Conservation (phyloP, 306 rosid species). For the Quercus aquifolioides region DNA sequence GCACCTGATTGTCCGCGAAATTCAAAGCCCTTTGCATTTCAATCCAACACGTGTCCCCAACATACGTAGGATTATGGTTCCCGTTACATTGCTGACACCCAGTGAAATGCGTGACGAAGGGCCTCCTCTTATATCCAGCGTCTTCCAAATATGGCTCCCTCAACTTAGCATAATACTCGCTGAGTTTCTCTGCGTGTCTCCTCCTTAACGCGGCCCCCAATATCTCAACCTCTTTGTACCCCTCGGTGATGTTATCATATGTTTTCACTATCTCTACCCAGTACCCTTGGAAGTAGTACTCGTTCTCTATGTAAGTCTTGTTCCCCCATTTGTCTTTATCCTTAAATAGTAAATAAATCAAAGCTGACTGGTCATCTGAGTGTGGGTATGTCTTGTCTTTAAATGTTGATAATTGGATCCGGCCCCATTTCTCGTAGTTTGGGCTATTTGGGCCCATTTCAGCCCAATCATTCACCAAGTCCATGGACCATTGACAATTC, state of each 20-base stretch:
- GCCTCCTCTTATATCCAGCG: conserved; percentile 26
- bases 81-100: conserved; percentile 60
- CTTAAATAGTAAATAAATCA: conserved; percentile 24
- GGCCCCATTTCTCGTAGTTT: conserved; percentile 35
- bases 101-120: conserved; percentile 48
- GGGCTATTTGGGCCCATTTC: conserved; percentile 33
- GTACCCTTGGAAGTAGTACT: conserved; percentile 28
- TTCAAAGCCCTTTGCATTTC: conserved; percentile 44
- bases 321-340: conserved; percentile 22
- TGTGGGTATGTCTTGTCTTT: conserved; percentile 31
- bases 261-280: conserved; percentile 26
- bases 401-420: neutral
- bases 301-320: conserved; percentile 31
- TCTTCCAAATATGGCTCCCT: conserved; percentile 20
- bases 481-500: conserved; percentile 54
- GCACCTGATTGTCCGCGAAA: conserved; percentile 51
- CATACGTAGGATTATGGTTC: conserved; percentile 32
- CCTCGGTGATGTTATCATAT: neutral
- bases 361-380: conserved; percentile 38
- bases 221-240: conserved; percentile 26
- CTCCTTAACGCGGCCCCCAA: conserved; percentile 6
- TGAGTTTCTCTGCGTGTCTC: conserved; percentile 41
- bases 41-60: conserved; percentile 35
- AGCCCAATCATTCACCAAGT: conserved; percentile 40
- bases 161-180: conserved; percentile 11